Percentiles rank a stretch among this genome's conserved stretches.
These are phyloP conservation scores for Celoporthe dispersa DNA, from an alignment of 2,329 filamentous ascomycete genomes.

Conservation along the genomic window DNA sequence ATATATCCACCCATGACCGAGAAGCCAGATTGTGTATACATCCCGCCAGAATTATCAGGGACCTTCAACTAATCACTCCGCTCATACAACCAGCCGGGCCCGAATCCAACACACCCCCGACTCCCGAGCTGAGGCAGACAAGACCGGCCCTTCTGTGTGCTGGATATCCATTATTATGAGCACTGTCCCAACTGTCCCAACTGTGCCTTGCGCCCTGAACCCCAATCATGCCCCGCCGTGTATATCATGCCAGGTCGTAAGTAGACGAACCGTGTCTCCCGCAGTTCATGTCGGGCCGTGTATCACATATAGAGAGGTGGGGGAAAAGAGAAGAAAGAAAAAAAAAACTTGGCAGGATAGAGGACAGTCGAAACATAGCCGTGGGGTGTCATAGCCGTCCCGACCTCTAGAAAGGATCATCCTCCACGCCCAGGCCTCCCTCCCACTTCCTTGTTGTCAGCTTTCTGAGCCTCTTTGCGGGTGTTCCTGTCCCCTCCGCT, in stretches of 20 bases:
- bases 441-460: conserved; percentile 55
- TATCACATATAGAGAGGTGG: not conserved
- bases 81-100: not conserved
- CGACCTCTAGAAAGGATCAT: conserved; percentile 42
- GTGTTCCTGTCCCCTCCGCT: conserved; percentile 44
- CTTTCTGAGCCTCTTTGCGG: conserved; percentile 57
- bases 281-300: not conserved
- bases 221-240: not conserved
- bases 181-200: not conserved
- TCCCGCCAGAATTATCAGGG: not conserved
- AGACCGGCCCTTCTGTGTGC: not conserved
- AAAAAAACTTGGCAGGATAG: not conserved
- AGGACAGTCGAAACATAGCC: not conserved
- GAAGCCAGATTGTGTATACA: not conserved
- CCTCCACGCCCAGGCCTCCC: conserved; percentile 39
- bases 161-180: conserved; percentile 1
- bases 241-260: not conserved
- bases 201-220: not conserved
- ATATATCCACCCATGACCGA: not conserved
- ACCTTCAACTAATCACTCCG: not conserved
- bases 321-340: not conserved
- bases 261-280: not conserved
- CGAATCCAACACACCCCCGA: not conserved
- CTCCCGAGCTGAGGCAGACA: not conserved
- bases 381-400: not conserved